These are phyloP conservation scores for Leccinum disarticulatum DNA, from an alignment of 768 basidiomycete genomes.

Conservation along the genomic window DNA sequence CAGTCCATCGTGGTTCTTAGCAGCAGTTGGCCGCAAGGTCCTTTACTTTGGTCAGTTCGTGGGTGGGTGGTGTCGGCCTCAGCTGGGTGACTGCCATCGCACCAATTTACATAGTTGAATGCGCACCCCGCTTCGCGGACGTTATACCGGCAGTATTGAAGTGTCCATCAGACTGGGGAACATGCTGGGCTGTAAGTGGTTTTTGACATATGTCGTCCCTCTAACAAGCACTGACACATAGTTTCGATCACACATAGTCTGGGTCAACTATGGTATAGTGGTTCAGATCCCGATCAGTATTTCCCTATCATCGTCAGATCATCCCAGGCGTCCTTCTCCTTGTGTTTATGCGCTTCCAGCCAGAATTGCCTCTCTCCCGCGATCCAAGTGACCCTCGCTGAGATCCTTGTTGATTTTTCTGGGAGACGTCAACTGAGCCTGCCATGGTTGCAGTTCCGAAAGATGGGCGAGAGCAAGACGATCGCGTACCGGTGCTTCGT, in stretches of 20 bases:
- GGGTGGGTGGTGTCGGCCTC: constrained; percentile 45
- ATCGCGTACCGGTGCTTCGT: constrained; percentile 33
- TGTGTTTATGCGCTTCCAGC: constrained; percentile 27
- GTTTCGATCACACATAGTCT: too few species aligned
- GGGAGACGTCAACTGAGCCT: constrained; percentile 30
- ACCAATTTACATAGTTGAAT: constrained; percentile 29
- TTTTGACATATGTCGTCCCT: not conserved
- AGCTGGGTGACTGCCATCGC: too few species aligned
- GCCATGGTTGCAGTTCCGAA: constrained; percentile 25
- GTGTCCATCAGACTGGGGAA: constrained; percentile 33
- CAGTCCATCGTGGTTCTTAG: constrained; percentile 34
- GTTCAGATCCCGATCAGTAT: not conserved
- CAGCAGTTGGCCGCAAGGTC: constrained; percentile 26
- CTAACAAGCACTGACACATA: too few species aligned
- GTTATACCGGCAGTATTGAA: constrained; percentile 36
- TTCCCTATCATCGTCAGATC: constrained; percentile 23
- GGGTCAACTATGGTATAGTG: too few species aligned
- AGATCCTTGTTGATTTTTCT: constrained; percentile 36
- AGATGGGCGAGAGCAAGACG: constrained; percentile 33
- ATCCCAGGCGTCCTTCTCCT: constrained; percentile 41
- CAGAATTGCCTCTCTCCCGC: constrained; percentile 40
- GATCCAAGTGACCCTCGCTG: constrained; percentile 32
- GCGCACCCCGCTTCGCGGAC: constrained; percentile 35
- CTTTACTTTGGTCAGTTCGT: constrained; percentile 43
- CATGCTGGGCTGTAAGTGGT: constrained; percentile 35